Evolutionary conservation across 192 early-diverging fungal genomes (phyloP).

Genomic region (Umbelopsis sp.): DNA sequence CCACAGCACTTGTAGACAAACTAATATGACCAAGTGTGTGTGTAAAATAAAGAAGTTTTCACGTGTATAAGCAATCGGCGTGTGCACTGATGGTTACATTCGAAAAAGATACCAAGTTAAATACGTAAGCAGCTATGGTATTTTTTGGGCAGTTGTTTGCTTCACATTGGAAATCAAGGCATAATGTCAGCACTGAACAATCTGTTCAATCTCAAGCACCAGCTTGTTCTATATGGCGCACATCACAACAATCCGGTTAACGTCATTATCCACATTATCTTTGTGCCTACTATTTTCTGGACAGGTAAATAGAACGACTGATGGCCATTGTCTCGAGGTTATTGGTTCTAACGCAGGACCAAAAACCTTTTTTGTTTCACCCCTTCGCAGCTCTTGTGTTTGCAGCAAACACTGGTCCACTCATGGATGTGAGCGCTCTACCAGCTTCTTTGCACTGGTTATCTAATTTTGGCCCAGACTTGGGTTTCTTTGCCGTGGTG

Average conservation of each 20-base stretch:
- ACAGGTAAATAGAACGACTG: constrained; percentile 35
- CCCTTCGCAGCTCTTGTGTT: constrained; percentile 54
- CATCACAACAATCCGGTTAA: constrained; percentile 83
- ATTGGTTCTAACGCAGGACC: neutral
- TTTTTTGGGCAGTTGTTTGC: constrained; percentile 1
- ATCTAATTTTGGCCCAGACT: constrained; percentile 30
- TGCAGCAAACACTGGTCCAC: constrained; percentile 46
- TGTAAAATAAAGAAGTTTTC: neutral
- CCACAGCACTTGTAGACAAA: neutral
- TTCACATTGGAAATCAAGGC: no score
- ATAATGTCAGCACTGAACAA: constrained; percentile 14
- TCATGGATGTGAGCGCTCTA: constrained; percentile 46
- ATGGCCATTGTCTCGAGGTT: neutral
- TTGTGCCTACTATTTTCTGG: constrained; percentile 92
- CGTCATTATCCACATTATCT: constrained; percentile 83
- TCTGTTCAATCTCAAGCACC: constrained; percentile 78
- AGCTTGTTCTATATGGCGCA: constrained; percentile 80
- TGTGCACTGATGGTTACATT: neutral
- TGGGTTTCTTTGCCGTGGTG: constrained; percentile 49
- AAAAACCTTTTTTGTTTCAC: neutral
- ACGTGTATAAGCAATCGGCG: neutral
- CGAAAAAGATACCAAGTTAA: neutral
- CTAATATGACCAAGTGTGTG: neutral
- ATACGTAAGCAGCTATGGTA: neutral
- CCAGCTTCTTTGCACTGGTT: constrained; percentile 35